These are phyloP conservation scores for Boletus vermiculosoides DNA, from an alignment of 768 basidiomycete species.

Conservation along the genomic window DNA sequence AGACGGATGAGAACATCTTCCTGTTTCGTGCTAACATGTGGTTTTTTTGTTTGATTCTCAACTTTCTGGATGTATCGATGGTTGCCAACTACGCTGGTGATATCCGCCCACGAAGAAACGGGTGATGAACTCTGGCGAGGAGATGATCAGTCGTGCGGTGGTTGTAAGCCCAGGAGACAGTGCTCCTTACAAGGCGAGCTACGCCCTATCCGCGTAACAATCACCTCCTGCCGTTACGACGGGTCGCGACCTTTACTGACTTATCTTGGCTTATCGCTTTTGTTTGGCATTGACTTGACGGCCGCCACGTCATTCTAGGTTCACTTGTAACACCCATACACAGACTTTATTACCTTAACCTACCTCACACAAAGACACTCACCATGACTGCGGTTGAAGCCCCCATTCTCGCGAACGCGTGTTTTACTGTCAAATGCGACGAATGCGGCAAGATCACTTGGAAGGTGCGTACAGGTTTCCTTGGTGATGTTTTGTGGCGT, in stretches of 20 bases:
- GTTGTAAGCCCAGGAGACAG: background rate
- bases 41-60: background rate
- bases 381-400: constrained; percentile 24
- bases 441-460: constrained; percentile 70
- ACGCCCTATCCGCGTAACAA: no score
- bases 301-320: constrained; percentile 22
- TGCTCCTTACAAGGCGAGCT: background rate
- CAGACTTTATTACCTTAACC: constrained; percentile 36
- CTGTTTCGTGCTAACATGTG: background rate
- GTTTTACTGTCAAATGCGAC: constrained; percentile 56
- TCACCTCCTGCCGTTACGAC: constrained; percentile 6
- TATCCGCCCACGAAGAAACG: background rate
- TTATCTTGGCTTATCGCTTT: background rate
- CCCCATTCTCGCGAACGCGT: constrained; percentile 47
- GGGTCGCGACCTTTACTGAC: background rate
- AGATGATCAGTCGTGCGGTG: background rate
- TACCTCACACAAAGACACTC: constrained; percentile 21
- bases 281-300: constrained; percentile 10
- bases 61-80: background rate
- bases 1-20: background rate
- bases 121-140: background rate
- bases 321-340: constrained; percentile 12
- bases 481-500: constrained; percentile 24
- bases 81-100: background rate
- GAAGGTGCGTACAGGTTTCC: constrained; percentile 48